Percentiles rank a stretch among this genome's conserved stretches.
Evolutionary conservation across 176 grass and related monocot genomes (phyloP).

Genomic region (Carex cristatella): DNA sequence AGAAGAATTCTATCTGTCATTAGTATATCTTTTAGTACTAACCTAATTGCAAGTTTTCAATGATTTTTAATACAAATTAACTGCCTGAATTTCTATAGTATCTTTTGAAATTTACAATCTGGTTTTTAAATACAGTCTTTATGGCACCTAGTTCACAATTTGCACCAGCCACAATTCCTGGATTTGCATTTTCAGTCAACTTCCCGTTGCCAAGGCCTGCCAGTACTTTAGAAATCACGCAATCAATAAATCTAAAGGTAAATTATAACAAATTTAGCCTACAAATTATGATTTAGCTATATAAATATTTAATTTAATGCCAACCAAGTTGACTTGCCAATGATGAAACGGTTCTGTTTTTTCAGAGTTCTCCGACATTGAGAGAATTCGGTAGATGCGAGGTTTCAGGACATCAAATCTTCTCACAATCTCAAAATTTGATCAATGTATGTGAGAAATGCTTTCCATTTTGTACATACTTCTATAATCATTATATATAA

Average conservation of each 20-base stretch:
- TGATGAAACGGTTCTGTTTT: background rate
- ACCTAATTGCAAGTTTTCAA: background rate
- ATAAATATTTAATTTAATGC: conserved; percentile 1
- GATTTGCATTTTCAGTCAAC: conserved; percentile 13
- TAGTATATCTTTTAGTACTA: background rate
- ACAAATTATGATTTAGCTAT: background rate
- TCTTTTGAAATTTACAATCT: background rate
- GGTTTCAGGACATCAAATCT: conserved; percentile 11
- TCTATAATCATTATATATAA: background rate
- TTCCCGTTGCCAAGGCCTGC: background rate
- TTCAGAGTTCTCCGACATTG: background rate
- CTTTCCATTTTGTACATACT: background rate
- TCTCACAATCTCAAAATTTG: conserved; percentile 18
- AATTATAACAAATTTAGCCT: background rate
- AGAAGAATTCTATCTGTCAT: background rate
- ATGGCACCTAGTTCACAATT: conserved; percentile 7
- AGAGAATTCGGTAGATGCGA: background rate
- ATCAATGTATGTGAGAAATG: background rate
- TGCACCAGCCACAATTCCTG: background rate
- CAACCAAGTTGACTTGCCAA: background rate
- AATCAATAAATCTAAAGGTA: conserved; percentile 22
- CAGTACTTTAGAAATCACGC: background rate
- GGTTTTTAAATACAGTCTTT: conserved; percentile 12
- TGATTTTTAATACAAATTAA: background rate
- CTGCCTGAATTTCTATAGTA: background rate